A percentile compares a stretch with the other conserved stretches of the same genome.
phyloP scores from a whole-genome alignment of 768 basidiomycete genomes.

The Jaapia argillacea region DNA sequence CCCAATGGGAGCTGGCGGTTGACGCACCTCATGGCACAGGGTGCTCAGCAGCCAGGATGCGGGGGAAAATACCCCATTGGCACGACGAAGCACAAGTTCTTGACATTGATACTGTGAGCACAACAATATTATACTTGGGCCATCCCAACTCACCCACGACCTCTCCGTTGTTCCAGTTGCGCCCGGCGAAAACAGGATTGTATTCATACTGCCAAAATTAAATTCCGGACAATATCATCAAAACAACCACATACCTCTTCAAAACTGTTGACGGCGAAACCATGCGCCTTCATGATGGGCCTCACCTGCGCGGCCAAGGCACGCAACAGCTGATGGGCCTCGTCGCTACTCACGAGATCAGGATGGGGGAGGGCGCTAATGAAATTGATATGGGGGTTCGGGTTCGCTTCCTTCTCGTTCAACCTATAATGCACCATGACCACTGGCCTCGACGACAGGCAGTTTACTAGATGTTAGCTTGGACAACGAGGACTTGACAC shows the following conservation, averaged over 20 bases:
- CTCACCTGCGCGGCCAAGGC: constrained; percentile 78
- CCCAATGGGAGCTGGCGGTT: not conserved
- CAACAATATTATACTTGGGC: not conserved
- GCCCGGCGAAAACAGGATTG: constrained; percentile 69
- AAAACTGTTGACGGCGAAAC: constrained; percentile 65
- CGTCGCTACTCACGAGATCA: constrained; percentile 39
- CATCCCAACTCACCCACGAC: constrained; percentile 43
- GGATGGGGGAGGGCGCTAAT: constrained; percentile 44
- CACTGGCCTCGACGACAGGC: not conserved
- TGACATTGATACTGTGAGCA: constrained; percentile 1
- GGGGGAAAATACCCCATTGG: constrained; percentile 50
- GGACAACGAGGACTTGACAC: not conserved
- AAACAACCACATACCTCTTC: constrained; percentile 55
- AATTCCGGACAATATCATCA: not conserved
- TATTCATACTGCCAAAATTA: constrained; percentile 51
- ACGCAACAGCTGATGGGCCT: constrained; percentile 61
- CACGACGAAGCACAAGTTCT: constrained; percentile 70
- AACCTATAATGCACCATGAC: constrained; percentile 66
- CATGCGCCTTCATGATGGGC: constrained; percentile 75
- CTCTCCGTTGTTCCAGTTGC: constrained; percentile 83
- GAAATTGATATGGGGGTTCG: constrained; percentile 73
- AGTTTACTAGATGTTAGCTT: not conserved
- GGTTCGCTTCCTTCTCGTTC: constrained; percentile 61
- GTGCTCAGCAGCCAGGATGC: constrained; percentile 65
- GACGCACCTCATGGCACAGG: constrained; percentile 71